Evolutionary conservation across 805 yeast genomes (phyloP).

Genomic region (Wickerhamomyces ciferrii): DNA sequence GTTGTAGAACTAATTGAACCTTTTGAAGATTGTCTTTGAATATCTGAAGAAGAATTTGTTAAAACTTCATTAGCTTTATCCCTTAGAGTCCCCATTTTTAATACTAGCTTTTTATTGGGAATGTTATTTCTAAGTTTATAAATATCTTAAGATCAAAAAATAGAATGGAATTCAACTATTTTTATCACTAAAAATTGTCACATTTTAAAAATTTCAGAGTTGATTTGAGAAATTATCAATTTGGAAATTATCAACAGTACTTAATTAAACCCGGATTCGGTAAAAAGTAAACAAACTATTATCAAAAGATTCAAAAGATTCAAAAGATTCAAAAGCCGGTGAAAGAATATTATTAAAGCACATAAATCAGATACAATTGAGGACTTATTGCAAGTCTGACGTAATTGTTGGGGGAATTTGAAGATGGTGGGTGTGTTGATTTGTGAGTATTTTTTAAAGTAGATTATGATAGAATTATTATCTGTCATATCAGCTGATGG

Average conservation of each 20-base stretch:
- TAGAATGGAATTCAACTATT: neutral
- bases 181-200: neutral
- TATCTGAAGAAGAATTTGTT: neutral
- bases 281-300: conserved; percentile 7
- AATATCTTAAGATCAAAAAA: neutral
- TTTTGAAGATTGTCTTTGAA: conserved; percentile 3
- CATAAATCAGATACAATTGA: no score
- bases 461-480: no score
- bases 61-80: neutral
- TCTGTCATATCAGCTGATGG: no score
- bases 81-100: neutral
- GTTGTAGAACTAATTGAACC: conserved; percentile 9
- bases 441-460: no score
- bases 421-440: no score
- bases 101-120: neutral
- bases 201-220: neutral
- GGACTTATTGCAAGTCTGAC: no score
- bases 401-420: no score
- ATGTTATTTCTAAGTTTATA: no score
- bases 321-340: no score
- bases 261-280: conserved; percentile 8
- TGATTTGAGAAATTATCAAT: neutral
- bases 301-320: no score
- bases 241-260: neutral
- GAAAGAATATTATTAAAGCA: no score